These are phyloP conservation scores for Sapria himalayana DNA, from an alignment of 345 rosid genomes.

Conservation along the genomic window DNA sequence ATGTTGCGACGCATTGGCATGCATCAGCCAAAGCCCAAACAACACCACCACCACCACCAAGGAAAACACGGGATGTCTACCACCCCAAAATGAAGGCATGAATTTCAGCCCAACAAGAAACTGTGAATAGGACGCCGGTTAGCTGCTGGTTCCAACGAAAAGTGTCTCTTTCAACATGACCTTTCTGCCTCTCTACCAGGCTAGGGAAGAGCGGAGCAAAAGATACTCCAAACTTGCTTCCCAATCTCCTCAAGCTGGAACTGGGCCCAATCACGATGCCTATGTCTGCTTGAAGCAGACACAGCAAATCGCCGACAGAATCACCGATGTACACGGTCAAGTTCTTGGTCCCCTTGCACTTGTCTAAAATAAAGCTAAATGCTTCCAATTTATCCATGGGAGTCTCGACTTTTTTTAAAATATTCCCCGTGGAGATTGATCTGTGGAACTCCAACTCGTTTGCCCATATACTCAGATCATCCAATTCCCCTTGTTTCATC, in stretches of 20 bases:
- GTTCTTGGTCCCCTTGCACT: slow-evolving; percentile 16
- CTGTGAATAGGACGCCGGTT: slow-evolving; percentile 75
- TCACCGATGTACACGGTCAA: slow-evolving; percentile 70
- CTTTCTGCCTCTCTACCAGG: slow-evolving; percentile 54
- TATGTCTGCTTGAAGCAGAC: slow-evolving; percentile 79
- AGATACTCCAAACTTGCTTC: slow-evolving; percentile 65
- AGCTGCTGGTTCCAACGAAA: slow-evolving; percentile 37
- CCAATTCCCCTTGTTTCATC: slow-evolving; percentile 45
- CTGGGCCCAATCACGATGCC: slow-evolving; percentile 78
- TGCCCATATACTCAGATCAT: slow-evolving; percentile 42
- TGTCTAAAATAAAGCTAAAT: slow-evolving; percentile 27
- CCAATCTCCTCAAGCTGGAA: slow-evolving; percentile 64
- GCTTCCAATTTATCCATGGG: slow-evolving; percentile 57
- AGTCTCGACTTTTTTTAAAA: slow-evolving; percentile 42
- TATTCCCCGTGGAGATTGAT: slow-evolving; percentile 63
- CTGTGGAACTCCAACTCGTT: slow-evolving; percentile 54
- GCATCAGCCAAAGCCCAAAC: no score
- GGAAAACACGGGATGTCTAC: no score
- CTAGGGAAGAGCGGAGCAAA: slow-evolving; percentile 58
- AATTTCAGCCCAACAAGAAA: slow-evolving; percentile 75
- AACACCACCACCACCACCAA: no score
- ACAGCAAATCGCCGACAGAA: slow-evolving; percentile 79
- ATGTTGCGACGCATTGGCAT: no score
- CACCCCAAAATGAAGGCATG: slow-evolving; percentile 84
- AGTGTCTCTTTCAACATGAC: slow-evolving; percentile 21